A percentile compares a stretch with the other conserved stretches of the same genome.
These are phyloP conservation scores for Crithidia mellificae DNA, from an alignment of 208 protist species.

Conservation along the genomic window DNA sequence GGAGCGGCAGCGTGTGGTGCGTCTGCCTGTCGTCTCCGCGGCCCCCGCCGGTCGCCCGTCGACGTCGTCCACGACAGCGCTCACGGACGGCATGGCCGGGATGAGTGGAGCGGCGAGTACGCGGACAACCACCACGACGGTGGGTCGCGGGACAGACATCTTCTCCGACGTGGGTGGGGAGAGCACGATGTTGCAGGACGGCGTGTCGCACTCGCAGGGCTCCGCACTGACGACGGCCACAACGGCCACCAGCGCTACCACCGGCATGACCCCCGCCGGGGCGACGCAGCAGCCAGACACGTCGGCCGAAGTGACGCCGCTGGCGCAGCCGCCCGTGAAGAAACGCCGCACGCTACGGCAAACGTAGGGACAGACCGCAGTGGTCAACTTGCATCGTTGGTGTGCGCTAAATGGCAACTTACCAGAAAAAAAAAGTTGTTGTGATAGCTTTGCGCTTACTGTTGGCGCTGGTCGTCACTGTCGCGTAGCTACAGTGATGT, in stretches of 20 bases:
- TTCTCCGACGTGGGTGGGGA: constrained; percentile 3
- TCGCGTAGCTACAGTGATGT: too few relatives aligned
- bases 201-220: constrained; percentile 28
- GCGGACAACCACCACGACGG: constrained; percentile 27
- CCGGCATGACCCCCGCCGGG: constrained; percentile 8
- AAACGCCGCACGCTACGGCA: constrained; percentile 83
- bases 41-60: constrained; percentile 11
- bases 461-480: too few relatives aligned
- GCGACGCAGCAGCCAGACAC: constrained; percentile 20
- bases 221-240: constrained; percentile 24
- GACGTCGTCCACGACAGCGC: constrained; percentile 12
- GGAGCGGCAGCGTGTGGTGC: constrained; percentile 35
- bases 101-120: constrained; percentile 14
- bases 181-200: constrained; percentile 21
- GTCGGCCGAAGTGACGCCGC: constrained; percentile 17
- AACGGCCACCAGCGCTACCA: constrained; percentile 25
- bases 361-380: too few relatives aligned
- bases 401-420: too few relatives aligned
- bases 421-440: too few relatives aligned
- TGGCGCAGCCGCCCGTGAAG: constrained; percentile 63
- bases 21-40: constrained; percentile 21
- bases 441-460: too few relatives aligned
- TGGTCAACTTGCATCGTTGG: too few relatives aligned
- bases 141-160: constrained; percentile 5
- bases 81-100: background rate